Evolutionary conservation across 441 rosid genomes (phyloP), one percentile per base, ranked within the genome.

Genomic region (Metrosideros polymorpha): DNA sequence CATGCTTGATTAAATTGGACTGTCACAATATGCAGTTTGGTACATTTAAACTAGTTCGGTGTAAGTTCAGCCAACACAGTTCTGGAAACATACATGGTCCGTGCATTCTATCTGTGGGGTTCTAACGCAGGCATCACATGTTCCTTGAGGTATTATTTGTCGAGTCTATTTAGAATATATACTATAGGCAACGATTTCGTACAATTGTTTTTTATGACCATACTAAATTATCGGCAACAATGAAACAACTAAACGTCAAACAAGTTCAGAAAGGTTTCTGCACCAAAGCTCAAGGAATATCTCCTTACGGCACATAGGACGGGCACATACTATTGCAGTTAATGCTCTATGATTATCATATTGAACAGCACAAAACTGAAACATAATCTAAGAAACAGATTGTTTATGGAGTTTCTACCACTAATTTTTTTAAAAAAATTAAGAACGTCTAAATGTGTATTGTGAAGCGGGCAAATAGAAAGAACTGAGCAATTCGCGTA

Each of bases 351-450:
- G 30, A n/a, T 10, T 56, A 27, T 71, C n/a, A 12, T 24, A 39
- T 71, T 24, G 14, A 71, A 39, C 47, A 39, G n/a, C 49, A 71
- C 17, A 39, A 25, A 39, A 43, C 79, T 0, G 45, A 39, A 71
- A 39, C 79, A 39, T 6, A 39, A 39, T 39, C 49, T 71, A 71
- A 10, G 79, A 22, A 71, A 39, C 79, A 39, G 79, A 39, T 6
- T 39, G n/a, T 39, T 12, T 1, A 22, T n/a, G 0, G 6, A 35
- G 77, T 66, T 0, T 19, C 45, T 2, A 22, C 17, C n/a, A 39
- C 10, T 39, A 71, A 39, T 0, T 18, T 39, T 19, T 5, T 22
- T 22, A 22, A 25, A 66, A 32, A 18, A 71, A 9, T 12, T 12
- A 39, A 39, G n/a, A 39, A 71, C 5, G 49, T 71, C 0, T 25